Evolutionary conservation across 2,329 filamentous ascomycete species (phyloP), one percentile per base, ranked within the genome.

Genomic region (Alternaria arborescens): DNA sequence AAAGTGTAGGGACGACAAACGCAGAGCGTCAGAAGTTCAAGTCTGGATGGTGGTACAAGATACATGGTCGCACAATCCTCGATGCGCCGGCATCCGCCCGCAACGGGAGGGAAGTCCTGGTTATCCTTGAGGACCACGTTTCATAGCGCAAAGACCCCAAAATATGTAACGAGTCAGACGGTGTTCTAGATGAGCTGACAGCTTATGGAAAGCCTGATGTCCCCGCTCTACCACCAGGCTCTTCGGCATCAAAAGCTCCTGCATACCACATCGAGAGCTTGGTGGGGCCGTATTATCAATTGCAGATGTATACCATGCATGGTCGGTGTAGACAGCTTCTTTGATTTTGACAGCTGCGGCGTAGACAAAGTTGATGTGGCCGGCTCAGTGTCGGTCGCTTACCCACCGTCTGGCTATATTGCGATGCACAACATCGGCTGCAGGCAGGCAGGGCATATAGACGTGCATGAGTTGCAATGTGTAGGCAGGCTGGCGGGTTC

Each of bases 151-250:
- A 59, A 52, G 50, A 50, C 46, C 52, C 57, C 55, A 55, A 47
- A 63, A 63, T 55, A 50, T 52, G 44, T 28, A 58, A 53, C 68
- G 69, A 71, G 68, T 71, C 69, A 71, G 61, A 53, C 58, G 60
- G 53, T 51, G 62, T 68, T 71, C 69, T 71, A 66, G 69, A 71
- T 57, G 59, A 53, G 54, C 52, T 57, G 57, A 60, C 47, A 52
- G 34, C 52, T 61, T 55, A 53, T 59, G 52, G 57, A 61, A 52
- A 32, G 53, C 53, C 43, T 64, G 30, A 52, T 40, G 50, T 56
- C 60, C 63, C 64, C 64, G 55, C 64, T 38, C 47, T 56, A 54
- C 58, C 43, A 41, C 38, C 55, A 61, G 65, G 57, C 60, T 54
- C 32, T 41, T 44, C 51, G 55, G 52, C 46, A 44, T 51, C 47